Evolutionary conservation across 2,329 filamentous ascomycete species (phyloP).

Genomic region (Phialophora tarda): DNA sequence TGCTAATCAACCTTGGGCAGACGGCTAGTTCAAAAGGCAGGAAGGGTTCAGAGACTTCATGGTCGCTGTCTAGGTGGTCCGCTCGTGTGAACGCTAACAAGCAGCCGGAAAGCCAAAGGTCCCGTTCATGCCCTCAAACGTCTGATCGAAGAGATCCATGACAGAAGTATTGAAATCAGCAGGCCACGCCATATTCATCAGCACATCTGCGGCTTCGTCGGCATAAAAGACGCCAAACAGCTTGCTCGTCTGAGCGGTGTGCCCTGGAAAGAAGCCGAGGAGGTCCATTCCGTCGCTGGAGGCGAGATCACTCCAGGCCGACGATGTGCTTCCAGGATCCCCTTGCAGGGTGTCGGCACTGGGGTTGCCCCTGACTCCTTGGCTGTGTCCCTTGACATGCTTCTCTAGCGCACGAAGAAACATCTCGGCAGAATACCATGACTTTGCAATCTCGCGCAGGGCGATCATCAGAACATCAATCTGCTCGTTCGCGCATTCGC

Average conservation of each 20-base stretch:
- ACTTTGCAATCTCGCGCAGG: constrained; percentile 44
- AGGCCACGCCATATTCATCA: not conserved
- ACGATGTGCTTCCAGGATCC: not conserved
- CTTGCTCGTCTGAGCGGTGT: constrained; percentile 42
- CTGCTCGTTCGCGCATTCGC: constrained; percentile 45
- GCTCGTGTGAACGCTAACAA: not conserved
- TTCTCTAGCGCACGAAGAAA: constrained; percentile 44
- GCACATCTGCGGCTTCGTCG: not conserved
- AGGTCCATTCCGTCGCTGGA: constrained; percentile 42
- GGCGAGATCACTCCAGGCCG: constrained; percentile 1
- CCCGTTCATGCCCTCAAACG: not conserved
- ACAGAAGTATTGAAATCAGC: not conserved
- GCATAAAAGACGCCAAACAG: constrained; percentile 4
- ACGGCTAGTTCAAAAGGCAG: not conserved
- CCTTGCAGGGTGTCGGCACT: not conserved
- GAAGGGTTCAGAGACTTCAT: not conserved
- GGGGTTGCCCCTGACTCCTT: not conserved
- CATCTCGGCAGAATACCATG: constrained; percentile 50
- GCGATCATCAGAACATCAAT: constrained; percentile 45
- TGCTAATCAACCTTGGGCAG: not conserved
- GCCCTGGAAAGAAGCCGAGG: constrained; percentile 47
- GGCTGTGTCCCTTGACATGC: constrained; percentile 1
- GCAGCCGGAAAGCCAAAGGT: not conserved
- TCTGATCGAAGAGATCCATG: not conserved
- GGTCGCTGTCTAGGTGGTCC: not conserved